Conservation (phyloP, 208 protist species). For the Acanthamoeba triangularis region DNA sequence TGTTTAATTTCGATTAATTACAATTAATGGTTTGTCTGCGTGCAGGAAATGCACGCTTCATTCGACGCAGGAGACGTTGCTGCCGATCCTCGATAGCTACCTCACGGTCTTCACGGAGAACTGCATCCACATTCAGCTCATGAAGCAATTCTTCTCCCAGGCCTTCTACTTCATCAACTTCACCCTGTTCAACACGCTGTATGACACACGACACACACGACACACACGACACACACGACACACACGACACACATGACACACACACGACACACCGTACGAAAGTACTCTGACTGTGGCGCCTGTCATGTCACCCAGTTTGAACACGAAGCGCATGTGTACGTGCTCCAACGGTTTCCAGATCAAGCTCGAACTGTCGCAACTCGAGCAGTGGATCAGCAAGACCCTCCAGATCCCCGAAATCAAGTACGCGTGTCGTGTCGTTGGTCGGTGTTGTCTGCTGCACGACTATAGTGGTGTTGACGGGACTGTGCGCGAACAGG, state of each 20-base stretch:
- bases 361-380: slow-evolving; percentile 68
- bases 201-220: neutral
- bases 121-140: neutral
- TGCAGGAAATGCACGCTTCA: slow-evolving; percentile 49
- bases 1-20: too few species aligned
- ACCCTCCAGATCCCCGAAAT: slow-evolving; percentile 49
- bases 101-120: slow-evolving; percentile 68
- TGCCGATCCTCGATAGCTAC: slow-evolving; percentile 66
- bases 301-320: neutral
- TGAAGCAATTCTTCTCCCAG: slow-evolving; percentile 64
- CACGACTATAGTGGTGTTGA: neutral
- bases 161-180: slow-evolving; percentile 72
- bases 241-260: neutral
- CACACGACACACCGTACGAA: too few species aligned
- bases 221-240: neutral
- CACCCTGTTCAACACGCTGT: slow-evolving; percentile 68
- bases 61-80: slow-evolving; percentile 49
- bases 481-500: neutral
- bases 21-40: neutral
- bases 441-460: neutral
- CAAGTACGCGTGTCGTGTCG: neutral
- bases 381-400: slow-evolving; percentile 77
- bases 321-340: slow-evolving; percentile 59
- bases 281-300: too few species aligned
- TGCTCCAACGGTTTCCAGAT: slow-evolving; percentile 75